Evolutionary conservation across 306 rosid species (phyloP), one percentile per base, ranked within the genome.

Genomic region (Medicago ruthenica): DNA sequence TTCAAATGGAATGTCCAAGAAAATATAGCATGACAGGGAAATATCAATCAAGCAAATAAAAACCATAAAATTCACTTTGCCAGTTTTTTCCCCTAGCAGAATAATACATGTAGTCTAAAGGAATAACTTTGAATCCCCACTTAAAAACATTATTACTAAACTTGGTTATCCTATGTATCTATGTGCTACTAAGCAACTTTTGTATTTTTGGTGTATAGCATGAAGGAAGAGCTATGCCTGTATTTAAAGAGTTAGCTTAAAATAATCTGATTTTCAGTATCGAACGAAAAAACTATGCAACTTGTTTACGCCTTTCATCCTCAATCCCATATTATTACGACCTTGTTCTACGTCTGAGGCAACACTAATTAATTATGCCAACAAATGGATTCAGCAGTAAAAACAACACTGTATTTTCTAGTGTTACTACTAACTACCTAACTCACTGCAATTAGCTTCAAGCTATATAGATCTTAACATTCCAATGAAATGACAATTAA

Each of bases 91-190:
- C 21, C 34, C 44, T 27, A 27, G 22, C 57, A 51, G 63, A 81
- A 14, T 45, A 81, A 70, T 44, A 37, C n/a, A 12, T 34, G 31
- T 34, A 44, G 50, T 44, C 15, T 44, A 4, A 44, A 15, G 24
- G 59, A 34, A 34, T 34, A 34, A 10, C 34, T 27, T 18, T 34
- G 45, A 63, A 22, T 15, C 39, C 66, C 3, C 66, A 60, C 40
- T 31, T 13, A 15, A 24, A 60, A 60, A 60, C 6, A 60, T 18
- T 14, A 16, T 8, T 17, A 54, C 37, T 6, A 34, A 31, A 16
- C 41, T 42, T 64, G 34, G 20, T 55, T 73, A 55, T 64, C 63
- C 12, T 40, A 27, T 72, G 57, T 48, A 78, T 70, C 60, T 27
- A 31, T 41, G 50, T 41, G 64, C 53, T 53, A 42, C 73, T 34